A percentile compares a stretch with the other conserved stretches of the same genome.
phyloP scores from a whole-genome alignment of 306 rosid genomes.

The Phaseolus lunatus region DNA sequence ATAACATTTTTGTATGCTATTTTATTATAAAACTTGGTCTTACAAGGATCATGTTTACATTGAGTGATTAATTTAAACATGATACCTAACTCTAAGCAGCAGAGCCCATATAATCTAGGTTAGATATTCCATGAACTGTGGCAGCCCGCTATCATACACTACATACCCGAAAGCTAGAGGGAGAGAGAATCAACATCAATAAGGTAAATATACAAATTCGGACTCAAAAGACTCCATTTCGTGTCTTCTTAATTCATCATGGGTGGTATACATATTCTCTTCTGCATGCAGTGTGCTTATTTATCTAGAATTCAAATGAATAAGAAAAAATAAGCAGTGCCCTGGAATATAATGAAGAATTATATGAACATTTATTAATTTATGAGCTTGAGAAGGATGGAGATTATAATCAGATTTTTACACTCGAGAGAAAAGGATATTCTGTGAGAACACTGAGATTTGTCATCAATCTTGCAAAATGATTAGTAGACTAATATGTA shows the following conservation, averaged over 20 bases:
- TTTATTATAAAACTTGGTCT: too few relatives aligned
- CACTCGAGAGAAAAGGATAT: not conserved
- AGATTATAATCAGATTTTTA: slow-evolving; percentile 4
- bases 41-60: too few relatives aligned
- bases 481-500: not conserved
- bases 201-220: not conserved
- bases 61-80: too few relatives aligned
- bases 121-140: too few relatives aligned
- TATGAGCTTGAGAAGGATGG: slow-evolving; percentile 1
- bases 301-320: slow-evolving; percentile 1
- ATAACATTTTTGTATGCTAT: too few relatives aligned
- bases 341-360: not conserved
- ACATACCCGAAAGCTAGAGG: not conserved
- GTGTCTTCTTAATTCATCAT: not conserved
- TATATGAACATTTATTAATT: not conserved
- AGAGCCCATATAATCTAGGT: too few relatives aligned
- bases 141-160: too few relatives aligned
- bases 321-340: not conserved
- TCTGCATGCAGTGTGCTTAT: not conserved
- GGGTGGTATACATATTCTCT: not conserved
- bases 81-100: too few relatives aligned
- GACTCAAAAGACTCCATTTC: slow-evolving; percentile 8
- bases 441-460: slow-evolving; percentile 19
- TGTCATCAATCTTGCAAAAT: not conserved
- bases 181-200: not conserved